Conservation (phyloP, 768 basidiomycete species). For the Mycena albidolilacea region DNA sequence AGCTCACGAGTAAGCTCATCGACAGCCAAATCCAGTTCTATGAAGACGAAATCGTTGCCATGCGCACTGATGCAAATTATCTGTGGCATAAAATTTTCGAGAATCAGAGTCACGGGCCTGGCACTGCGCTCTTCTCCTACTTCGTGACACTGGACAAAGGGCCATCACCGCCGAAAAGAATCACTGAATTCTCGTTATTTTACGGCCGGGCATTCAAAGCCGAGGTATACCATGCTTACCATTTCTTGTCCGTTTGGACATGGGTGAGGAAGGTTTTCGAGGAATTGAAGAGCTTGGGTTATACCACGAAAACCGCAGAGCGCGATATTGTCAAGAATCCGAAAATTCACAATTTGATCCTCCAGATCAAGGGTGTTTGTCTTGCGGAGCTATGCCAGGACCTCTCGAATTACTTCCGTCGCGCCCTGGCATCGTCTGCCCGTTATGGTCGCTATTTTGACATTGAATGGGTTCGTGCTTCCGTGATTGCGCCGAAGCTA, state of each 20-base stretch:
- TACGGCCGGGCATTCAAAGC: constrained; percentile 8
- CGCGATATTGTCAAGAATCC: constrained; percentile 13
- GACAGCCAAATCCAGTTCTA: constrained; percentile 11
- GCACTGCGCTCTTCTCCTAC: not conserved
- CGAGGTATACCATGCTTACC: constrained; percentile 8
- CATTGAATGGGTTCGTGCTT: constrained; percentile 13
- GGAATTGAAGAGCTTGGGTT: constrained; percentile 5
- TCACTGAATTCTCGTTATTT: not conserved
- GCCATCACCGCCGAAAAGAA: constrained; percentile 1
- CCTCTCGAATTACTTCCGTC: constrained; percentile 7
- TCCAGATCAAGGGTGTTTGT: constrained; percentile 17
- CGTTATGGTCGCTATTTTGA: constrained; percentile 8
- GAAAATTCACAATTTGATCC: constrained; percentile 11
- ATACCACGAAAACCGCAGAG: constrained; percentile 12
- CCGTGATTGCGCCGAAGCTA: not conserved
- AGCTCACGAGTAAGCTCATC: constrained; percentile 13
- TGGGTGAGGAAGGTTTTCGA: constrained; percentile 13
- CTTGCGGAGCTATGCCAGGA: constrained; percentile 12
- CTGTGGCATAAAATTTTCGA: constrained; percentile 6
- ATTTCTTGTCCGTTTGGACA: constrained; percentile 18
- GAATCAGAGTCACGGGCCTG: not conserved
- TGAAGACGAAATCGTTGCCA: constrained; percentile 11
- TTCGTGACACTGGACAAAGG: not conserved
- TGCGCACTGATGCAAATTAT: constrained; percentile 6
- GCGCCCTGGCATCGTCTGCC: constrained; percentile 17